Evolutionary conservation across 2,329 filamentous ascomycete species (phyloP), one percentile per base, ranked within the genome.

Genomic region (Colletotrichum echinochloae): DNA sequence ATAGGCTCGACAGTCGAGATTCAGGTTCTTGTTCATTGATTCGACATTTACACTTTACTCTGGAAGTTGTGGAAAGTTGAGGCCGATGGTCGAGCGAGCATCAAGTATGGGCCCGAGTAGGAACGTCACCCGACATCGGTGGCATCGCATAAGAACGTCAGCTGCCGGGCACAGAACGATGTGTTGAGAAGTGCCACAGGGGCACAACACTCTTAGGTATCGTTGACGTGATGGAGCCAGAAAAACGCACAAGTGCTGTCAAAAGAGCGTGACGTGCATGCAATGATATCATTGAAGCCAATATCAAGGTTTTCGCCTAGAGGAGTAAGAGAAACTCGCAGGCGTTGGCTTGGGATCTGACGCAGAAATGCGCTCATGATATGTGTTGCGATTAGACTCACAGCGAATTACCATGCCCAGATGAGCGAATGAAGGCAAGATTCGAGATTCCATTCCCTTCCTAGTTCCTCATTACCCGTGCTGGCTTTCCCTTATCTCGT

Each of bases 141-240:
- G 51, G n/a, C 41, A 57, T 66, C 26, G 56, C 67, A 66, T 61
- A 23, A 56, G 56, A 57, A 56, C 56, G 49, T 52, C 35, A 56
- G 51, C 37, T 52, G 41, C 56, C 5, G 51, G 46, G 16, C 49
- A 7, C n/a, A 11, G 39, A 20, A 23, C 12, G 11, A 66, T 49
- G 6, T 56, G 62, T 41, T 33, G 49, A 44, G 16, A 23, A 39
- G 14, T 18, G 41, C n/a, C 30, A 23, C 16, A 30, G 5, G 30
- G 12, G n/a, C 12, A 37, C 16, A 37, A 18, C n/a, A 30, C 37
- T 23, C 26, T 35, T 35, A 52, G 28, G 46, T 52, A 68, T 28
- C 28, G 52, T 65, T 41, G 52, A 23, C 26, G 20, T 54, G 51
- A 26, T 18, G 41, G 20, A 41, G 59, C n/a, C 37, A 54, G 56